These are phyloP conservation scores for Lactuca saligna DNA, from an alignment of 129 eudicot genomes.

Conservation along the genomic window DNA sequence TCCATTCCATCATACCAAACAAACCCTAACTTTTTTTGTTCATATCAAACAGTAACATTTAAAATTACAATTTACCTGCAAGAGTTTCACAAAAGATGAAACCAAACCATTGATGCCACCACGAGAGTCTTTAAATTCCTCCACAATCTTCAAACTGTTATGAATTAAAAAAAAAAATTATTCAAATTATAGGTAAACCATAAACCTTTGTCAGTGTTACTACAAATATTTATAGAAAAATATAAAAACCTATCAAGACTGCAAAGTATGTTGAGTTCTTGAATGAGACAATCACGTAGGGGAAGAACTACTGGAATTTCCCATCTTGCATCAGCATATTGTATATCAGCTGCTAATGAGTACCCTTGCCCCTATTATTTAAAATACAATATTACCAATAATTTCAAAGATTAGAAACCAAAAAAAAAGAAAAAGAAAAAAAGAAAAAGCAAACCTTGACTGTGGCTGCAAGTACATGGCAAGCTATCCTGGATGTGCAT, in stretches of 20 bases:
- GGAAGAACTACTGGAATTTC: slow-evolving; percentile 86
- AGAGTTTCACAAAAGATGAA: slow-evolving; percentile 76
- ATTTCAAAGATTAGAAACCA: background rate
- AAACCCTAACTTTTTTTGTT: background rate
- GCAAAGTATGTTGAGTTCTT: slow-evolving; percentile 80
- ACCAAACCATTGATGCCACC: slow-evolving; percentile 81
- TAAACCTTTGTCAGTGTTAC: background rate
- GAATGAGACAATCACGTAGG: slow-evolving; percentile 77
- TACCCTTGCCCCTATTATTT: slow-evolving; percentile 81
- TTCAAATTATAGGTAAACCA: slow-evolving; percentile 10
- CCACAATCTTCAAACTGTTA: slow-evolving; percentile 78
- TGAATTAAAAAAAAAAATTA: slow-evolving; percentile 35
- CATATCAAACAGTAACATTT: background rate
- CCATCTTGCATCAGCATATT: slow-evolving; percentile 98
- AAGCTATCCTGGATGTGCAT: slow-evolving; percentile 92
- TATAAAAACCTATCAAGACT: slow-evolving; percentile 75
- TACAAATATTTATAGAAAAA: background rate
- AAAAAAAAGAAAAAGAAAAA: background rate
- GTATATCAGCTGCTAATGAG: slow-evolving; percentile 99
- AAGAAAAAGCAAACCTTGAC: slow-evolving; percentile 64
- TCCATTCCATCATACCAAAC: background rate
- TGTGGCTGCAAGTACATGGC: slow-evolving; percentile 85
- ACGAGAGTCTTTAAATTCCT: slow-evolving; percentile 43
- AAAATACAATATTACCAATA: background rate
- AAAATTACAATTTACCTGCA: slow-evolving; percentile 56